phyloP scores from a whole-genome alignment of 345 rosid genomes.

The Eucalyptus tenuipes region DNA sequence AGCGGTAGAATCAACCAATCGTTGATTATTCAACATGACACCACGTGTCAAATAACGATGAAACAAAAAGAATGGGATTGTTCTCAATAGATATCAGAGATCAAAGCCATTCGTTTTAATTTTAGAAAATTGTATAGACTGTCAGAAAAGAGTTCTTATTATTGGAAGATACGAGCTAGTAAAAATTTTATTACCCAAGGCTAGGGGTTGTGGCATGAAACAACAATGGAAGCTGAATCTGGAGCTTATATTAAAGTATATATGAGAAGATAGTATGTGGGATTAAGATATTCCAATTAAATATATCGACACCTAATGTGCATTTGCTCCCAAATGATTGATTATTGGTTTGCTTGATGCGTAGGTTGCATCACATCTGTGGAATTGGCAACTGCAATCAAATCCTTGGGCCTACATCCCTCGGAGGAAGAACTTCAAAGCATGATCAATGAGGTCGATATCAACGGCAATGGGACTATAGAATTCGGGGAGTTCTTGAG shows the following conservation, averaged over 20 bases:
- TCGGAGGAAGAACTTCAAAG: slow-evolving; percentile 50
- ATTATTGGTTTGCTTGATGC: not conserved
- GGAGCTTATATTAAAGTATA: not conserved
- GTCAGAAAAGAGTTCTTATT: not conserved
- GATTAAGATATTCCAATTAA: not conserved
- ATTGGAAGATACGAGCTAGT: not conserved
- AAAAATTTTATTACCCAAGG: not conserved
- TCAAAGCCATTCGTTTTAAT: not conserved
- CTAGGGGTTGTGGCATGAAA: not conserved
- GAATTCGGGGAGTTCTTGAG: slow-evolving; percentile 62
- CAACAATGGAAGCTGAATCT: not conserved
- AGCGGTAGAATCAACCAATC: not conserved
- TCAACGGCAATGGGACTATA: slow-evolving; percentile 44
- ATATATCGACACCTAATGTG: not conserved
- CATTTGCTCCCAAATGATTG: not conserved
- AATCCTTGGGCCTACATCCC: slow-evolving; percentile 38
- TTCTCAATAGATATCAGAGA: not conserved
- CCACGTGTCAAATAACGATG: not conserved
- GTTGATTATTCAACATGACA: not conserved
- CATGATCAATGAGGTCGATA: slow-evolving; percentile 57
- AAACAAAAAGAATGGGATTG: not conserved
- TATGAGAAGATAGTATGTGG: not conserved
- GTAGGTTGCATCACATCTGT: slow-evolving; percentile 52
- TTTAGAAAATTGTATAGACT: not conserved
- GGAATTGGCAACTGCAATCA: slow-evolving; percentile 41